Evolutionary conservation across 371 early-diverging fungal genomes (phyloP), one percentile per base, ranked within the genome.

Genomic region (Mortierella sp.): DNA sequence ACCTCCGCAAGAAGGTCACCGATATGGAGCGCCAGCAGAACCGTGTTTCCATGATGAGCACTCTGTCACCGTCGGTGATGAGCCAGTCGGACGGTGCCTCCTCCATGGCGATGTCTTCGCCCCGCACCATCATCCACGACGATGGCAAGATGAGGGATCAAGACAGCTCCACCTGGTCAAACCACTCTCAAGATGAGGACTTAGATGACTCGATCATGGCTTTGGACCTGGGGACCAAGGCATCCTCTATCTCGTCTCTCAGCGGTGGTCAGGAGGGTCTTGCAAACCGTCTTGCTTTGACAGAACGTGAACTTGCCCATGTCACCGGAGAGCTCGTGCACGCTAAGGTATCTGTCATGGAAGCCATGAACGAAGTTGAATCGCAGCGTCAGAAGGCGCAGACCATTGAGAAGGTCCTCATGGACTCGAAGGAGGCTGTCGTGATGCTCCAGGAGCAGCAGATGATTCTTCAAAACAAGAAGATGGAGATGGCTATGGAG

Each of bases 11-110:
- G 37, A 56, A 52, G 42, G 50, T 80, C 15, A 9, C 64, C 11
- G 78, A 78, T 19, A 54, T 76, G 46, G 78, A 80, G 42, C 59
- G 66, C 23, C 72, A 78, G 48, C 70, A 79, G 48, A 78, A 78
- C 41, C 57, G 80, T 24, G 64, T 64, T 6, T 75, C 80, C 7
- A 50, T 75, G 47, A 52, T 79, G 59, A 70, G 70, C 44, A 48
- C 65, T 6, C 27, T 72, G 23, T 62, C 72, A 5, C 60, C 78
- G 7, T 64, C 67, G 2, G 47, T 72, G 42, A 68, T 63, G 47
- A 79, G 69, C 51, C 64, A 76, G 30, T 71, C 65, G 37, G 80
- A 72, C 19, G 47, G 50, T 4, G 63, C 70, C 2, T 58, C 67
- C 2, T 49, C 78, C 12, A 48, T 67, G 54, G 39, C 32, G 37